Base-by-base conservation (phyloP, 2,329 filamentous ascomycete species). In the Colletotrichum spaethianum region DNA sequence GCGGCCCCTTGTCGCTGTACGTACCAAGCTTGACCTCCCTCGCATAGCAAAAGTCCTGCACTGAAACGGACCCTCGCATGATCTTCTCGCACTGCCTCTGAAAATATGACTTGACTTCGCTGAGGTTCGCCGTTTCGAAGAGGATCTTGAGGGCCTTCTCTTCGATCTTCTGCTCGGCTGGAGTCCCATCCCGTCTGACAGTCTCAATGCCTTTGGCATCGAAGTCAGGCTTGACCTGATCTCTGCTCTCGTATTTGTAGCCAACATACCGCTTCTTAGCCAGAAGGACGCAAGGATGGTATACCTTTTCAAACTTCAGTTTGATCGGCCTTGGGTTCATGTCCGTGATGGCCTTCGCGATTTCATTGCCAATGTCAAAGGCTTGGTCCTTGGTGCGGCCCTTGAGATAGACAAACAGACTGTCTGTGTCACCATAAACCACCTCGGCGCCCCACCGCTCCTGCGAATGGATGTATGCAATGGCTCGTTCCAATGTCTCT, bases 141-240 rank as follows among this genome's bases (percentile, higher is more conserved):
- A 99, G 88, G 2, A 97, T 88, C 79, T 94, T 95, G 44, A 99
- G 86, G 0, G 94, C 93, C 77, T 94, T 96, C 80, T 98, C 96
- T 82, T 98, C 94, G 57, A 99, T 97, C 85, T 96, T 98, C 80
- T 98, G 96, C 82, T 98, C 94, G 0, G 95, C 96, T 0, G 96
- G 95, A 0, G 95, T 98, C 48, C 96, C 96, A 80, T 99, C 96
- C 60, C 96, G 90, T 1, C 97, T 92, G 9, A 99, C 96, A 0
- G 97, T 99, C 46, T 99, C 97, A 74, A 98, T 99, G 38, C 97
- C 96, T 82, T 99, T 99, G 69, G 96, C 97, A 80, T 99, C 97
- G 75, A 98, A 98, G 1, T 97, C 93, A 0, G 96, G 96, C 75
- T 92, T 90, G 11, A 81, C 84, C 79, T 99, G 96, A 20, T 88